A percentile compares a stretch with the other conserved stretches of the same genome.
These are phyloP conservation scores for Colletotrichum magnum DNA, from an alignment of 2,329 filamentous ascomycete genomes.

Conservation along the genomic window DNA sequence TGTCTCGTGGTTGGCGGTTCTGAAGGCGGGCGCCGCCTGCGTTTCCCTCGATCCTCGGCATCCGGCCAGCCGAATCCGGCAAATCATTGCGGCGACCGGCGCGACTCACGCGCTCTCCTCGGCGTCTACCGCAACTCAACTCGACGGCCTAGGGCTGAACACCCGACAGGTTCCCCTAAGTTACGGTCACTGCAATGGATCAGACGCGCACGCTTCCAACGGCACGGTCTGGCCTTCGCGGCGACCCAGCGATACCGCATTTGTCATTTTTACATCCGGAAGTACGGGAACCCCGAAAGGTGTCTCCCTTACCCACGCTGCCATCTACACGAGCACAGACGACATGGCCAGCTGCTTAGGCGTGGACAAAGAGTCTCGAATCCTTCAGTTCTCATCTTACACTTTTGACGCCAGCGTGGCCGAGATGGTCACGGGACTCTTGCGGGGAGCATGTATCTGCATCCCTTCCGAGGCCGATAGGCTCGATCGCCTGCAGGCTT, in stretches of 20 bases:
- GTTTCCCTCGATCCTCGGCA: constrained; percentile 39
- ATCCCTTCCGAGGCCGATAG: constrained; percentile 66
- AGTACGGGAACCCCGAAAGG: constrained; percentile 69
- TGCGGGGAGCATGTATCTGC: constrained; percentile 71
- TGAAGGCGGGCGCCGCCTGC: constrained; percentile 46
- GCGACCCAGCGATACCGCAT: not conserved
- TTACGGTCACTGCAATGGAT: not conserved
- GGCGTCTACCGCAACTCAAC: not conserved
- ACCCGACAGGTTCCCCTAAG: not conserved
- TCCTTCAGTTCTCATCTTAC: constrained; percentile 64
- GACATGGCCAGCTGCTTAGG: not conserved
- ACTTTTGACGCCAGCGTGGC: constrained; percentile 66
- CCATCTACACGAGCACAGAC: constrained; percentile 43
- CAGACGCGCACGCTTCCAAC: not conserved
- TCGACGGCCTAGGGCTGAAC: not conserved
- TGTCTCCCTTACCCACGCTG: constrained; percentile 53
- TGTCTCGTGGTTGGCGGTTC: constrained; percentile 44
- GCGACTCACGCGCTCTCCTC: constrained; percentile 8
- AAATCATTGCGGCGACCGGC: constrained; percentile 9
- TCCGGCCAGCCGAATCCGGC: constrained; percentile 2
- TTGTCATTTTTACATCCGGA: constrained; percentile 67
- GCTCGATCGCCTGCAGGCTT: constrained; percentile 58
- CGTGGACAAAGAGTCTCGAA: constrained; percentile 34
- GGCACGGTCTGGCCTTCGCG: not conserved
- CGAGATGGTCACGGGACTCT: constrained; percentile 66